A percentile compares a stretch with the other conserved stretches of the same genome.
Evolutionary conservation across 2,329 filamentous ascomycete genomes (phyloP).

Genomic region (Ophiostoma populinum): DNA sequence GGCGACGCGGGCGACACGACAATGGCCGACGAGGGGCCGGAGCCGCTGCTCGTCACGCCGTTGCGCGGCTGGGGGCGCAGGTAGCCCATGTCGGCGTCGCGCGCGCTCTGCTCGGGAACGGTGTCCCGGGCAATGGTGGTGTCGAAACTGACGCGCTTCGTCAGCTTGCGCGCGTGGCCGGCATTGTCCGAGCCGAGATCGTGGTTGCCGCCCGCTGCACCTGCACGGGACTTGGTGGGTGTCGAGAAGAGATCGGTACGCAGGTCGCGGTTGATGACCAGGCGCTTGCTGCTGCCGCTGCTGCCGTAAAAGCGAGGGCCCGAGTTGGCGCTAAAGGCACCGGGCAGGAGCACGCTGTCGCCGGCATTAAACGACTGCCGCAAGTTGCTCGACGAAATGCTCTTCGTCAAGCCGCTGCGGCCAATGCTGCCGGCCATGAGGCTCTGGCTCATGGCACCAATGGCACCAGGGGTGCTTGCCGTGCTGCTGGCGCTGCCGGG

Average conservation of each 20-base stretch:
- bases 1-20: too few relatives aligned
- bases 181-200: constrained; percentile 17
- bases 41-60: constrained; percentile 27
- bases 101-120: constrained; percentile 14
- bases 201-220: neutral
- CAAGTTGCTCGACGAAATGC: constrained; percentile 73
- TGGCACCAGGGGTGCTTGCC: constrained; percentile 50
- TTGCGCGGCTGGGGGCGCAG: constrained; percentile 33
- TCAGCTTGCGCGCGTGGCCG: constrained; percentile 35
- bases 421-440: constrained; percentile 49
- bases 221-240: constrained; percentile 33
- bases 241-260: constrained; percentile 54
- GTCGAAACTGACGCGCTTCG: constrained; percentile 89
- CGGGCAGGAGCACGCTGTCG: constrained; percentile 72
- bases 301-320: constrained; percentile 47
- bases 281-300: constrained; percentile 63
- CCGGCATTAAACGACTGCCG: constrained; percentile 67
- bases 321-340: constrained; percentile 59
- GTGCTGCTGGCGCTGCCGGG: constrained; percentile 53
- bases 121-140: constrained; percentile 33
- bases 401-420: constrained; percentile 57
- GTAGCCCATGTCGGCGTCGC: constrained; percentile 40
- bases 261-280: constrained; percentile 81
- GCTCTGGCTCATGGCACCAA: constrained; percentile 45
- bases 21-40: too few relatives aligned